These are phyloP conservation scores for Aspergillus fructus DNA, from an alignment of 2,329 filamentous ascomycete genomes.

Conservation along the genomic window DNA sequence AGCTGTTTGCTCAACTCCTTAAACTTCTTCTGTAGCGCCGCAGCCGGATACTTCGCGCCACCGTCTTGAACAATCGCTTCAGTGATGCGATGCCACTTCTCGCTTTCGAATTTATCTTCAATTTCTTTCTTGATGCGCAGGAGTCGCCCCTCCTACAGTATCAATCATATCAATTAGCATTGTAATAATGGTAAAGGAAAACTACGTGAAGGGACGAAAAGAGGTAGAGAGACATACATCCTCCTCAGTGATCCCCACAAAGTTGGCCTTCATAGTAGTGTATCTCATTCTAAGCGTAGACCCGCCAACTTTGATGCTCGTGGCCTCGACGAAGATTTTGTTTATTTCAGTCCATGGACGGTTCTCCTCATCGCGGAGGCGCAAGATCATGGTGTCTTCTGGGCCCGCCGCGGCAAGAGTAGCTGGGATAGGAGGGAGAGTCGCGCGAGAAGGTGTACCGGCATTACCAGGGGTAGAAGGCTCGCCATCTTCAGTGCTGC, in stretches of 20 bases:
- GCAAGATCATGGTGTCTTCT: conserved; percentile 28
- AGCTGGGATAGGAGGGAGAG: conserved; percentile 22
- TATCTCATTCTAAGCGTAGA: conserved; percentile 42
- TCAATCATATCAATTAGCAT: background rate
- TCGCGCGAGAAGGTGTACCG: conserved; percentile 7
- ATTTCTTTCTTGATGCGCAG: conserved; percentile 39
- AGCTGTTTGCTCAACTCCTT: conserved; percentile 37
- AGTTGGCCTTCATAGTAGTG: conserved; percentile 39
- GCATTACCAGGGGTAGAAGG: background rate
- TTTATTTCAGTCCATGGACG: conserved; percentile 29
- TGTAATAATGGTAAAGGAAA: background rate
- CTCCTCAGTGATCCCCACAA: conserved; percentile 34
- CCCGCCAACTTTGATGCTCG: conserved; percentile 31
- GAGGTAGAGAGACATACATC: conserved; percentile 29
- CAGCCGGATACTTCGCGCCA: conserved; percentile 33
- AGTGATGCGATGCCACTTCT: conserved; percentile 42
- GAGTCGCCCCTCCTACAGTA: conserved; percentile 27
- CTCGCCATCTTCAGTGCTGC: background rate
- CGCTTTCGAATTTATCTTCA: conserved; percentile 38
- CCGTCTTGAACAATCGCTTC: conserved; percentile 30
- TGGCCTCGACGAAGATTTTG: conserved; percentile 22
- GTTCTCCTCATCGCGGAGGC: conserved; percentile 27
- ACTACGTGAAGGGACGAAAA: background rate
- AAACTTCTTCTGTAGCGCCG: conserved; percentile 39
- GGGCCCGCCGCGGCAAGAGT: conserved; percentile 19